Evolutionary conservation across 306 rosid species (phyloP), one percentile per base, ranked within the genome.

Genomic region (Malus asiatica): DNA sequence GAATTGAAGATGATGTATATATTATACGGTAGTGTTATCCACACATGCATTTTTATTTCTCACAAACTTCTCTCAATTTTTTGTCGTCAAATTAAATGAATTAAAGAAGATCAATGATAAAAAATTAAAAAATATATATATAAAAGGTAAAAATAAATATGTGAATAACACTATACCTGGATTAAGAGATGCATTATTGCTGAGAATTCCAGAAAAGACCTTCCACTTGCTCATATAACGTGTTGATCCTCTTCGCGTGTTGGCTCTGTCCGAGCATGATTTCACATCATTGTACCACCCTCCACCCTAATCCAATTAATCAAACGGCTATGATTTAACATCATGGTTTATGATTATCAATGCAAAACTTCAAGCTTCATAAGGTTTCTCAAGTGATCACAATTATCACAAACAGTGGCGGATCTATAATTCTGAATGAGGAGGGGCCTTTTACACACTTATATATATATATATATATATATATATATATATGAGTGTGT

Each of bases 271-370:
- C 63, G 83, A 82, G 85, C 98, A 95, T 68, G 98, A 85, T 59
- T 59, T 4, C 58, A 92, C 55, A 77, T 89, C 92, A 72, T 95
- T 92, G 88, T 97, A 95, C 98, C 98, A 95, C 72, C 97, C 98
- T 60, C 98, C 98, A 27, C 98, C 98, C 98, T 46, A 4, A 14
- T 46, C 5, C 53, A 46, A 46, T 1, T 46, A 1, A 46, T 14
- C 53, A 1, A 46, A 46, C 25, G 61, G 27, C 23, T 55, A 8
- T 55, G 61, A 55, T 55, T 55, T 46, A 46, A 46, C 19, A 46
- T 46, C 53, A 14, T 46, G 53, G n/a, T 55, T 63, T 51, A 76
- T 38, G 38, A 27, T 19, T 67, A 68, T 67, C 38, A 76, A 32
- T 23, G 44, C 55, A 22, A 68, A 60, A 25, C 7, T 48, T 59